Evolutionary conservation across 768 basidiomycete genomes (phyloP).

Genomic region (Ephemerocybe angulata): DNA sequence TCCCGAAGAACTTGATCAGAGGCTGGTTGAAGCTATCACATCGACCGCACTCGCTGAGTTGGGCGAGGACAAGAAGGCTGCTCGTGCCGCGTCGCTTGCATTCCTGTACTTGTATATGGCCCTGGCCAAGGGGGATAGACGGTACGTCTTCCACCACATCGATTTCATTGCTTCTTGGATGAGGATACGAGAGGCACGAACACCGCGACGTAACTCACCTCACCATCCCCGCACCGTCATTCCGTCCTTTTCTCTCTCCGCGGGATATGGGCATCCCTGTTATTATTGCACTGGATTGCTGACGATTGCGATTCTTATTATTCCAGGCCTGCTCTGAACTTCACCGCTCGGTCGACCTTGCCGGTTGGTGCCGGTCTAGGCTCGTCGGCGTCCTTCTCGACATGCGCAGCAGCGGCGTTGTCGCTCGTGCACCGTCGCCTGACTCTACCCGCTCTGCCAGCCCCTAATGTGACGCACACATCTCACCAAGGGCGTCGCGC

Average conservation of each 20-base stretch:
- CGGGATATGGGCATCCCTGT: conserved; percentile 3
- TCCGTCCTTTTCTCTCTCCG: conserved; percentile 7
- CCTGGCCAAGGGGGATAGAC: conserved; percentile 45
- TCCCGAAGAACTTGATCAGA: conserved; percentile 67
- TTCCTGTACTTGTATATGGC: conserved; percentile 95
- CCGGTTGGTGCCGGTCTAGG: conserved; percentile 96
- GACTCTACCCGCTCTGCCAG: conserved; percentile 48
- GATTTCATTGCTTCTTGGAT: conserved; percentile 5
- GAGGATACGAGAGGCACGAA: too few relatives aligned
- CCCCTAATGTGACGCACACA: conserved; percentile 52
- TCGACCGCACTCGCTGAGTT: conserved; percentile 36
- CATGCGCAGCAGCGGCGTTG: conserved; percentile 77
- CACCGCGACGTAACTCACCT: conserved; percentile 2
- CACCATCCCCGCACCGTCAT: not conserved
- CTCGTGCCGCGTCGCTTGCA: conserved; percentile 49
- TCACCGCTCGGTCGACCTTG: conserved; percentile 81
- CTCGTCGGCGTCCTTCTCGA: conserved; percentile 94
- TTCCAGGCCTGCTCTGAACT: conserved; percentile 69
- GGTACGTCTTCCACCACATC: conserved; percentile 6
- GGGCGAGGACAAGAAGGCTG: conserved; percentile 34
- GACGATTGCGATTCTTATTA: not conserved
- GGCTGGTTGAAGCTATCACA: conserved; percentile 69
- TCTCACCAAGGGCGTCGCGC: conserved; percentile 65
- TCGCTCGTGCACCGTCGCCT: conserved; percentile 75
- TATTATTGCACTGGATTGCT: not conserved